phyloP scores from a whole-genome alignment of 768 basidiomycete species.

The Amanita rimosa region DNA sequence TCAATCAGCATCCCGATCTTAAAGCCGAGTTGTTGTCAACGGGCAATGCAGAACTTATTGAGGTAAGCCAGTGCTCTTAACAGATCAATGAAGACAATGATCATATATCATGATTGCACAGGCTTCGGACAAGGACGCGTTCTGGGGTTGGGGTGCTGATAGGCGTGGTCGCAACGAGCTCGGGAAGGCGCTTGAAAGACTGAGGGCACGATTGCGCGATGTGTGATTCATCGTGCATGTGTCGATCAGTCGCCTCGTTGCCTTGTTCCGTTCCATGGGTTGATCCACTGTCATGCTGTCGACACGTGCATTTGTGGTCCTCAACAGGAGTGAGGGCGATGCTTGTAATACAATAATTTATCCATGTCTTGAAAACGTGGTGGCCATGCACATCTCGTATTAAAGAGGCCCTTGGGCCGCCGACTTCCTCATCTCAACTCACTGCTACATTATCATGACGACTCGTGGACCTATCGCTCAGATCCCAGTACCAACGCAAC shows the following conservation, averaged over 20 bases:
- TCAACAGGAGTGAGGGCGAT: constrained; percentile 6
- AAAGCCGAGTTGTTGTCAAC: constrained; percentile 50
- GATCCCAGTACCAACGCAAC: constrained; percentile 11
- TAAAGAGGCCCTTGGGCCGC: constrained; percentile 3
- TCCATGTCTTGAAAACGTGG: constrained; percentile 1
- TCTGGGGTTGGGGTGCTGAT: constrained; percentile 70
- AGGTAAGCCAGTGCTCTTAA: constrained; percentile 30
- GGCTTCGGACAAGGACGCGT: constrained; percentile 69
- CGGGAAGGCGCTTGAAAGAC: constrained; percentile 55
- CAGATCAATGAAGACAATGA: neutral
- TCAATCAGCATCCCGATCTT: constrained; percentile 55
- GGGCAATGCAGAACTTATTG: constrained; percentile 54
- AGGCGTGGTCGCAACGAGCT: constrained; percentile 61
- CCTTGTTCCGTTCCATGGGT: constrained; percentile 10
- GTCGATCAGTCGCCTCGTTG: constrained; percentile 18
- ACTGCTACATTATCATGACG: constrained; percentile 15
- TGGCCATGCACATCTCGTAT: constrained; percentile 3
- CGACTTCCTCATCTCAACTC: constrained; percentile 6
- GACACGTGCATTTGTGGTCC: constrained; percentile 17
- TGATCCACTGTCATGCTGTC: constrained; percentile 9
- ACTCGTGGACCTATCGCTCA: constrained; percentile 14
- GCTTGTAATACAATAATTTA: constrained; percentile 5
- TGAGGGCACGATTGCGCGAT: constrained; percentile 43
- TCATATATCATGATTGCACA: constrained; percentile 17
- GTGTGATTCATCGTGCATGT: constrained; percentile 7